Conservation (phyloP, 225 moss, liverwort and hornwort species). For the Sphagnum tenellum region DNA sequence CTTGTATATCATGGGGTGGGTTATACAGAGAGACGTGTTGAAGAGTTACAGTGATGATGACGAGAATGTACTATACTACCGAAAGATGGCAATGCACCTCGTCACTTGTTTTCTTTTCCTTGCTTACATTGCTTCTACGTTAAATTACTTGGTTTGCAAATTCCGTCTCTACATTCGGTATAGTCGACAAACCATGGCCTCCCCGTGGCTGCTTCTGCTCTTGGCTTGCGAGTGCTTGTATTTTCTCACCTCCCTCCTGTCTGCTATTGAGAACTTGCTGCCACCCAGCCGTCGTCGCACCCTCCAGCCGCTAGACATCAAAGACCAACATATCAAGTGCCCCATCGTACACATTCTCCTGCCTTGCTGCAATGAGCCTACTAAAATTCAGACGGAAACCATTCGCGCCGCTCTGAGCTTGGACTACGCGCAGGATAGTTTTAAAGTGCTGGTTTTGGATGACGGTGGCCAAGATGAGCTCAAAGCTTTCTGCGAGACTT, state of each 20-base stretch:
- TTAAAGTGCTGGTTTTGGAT: slow-evolving; percentile 44
- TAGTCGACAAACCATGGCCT: not conserved
- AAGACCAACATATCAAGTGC: slow-evolving; percentile 3
- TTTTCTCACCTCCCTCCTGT: slow-evolving; percentile 7
- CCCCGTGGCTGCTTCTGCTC: slow-evolving; percentile 36
- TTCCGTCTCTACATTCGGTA: slow-evolving; percentile 15
- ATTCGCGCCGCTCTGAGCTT: slow-evolving; percentile 36
- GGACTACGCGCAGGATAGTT: slow-evolving; percentile 34
- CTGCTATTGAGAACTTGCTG: slow-evolving; percentile 29
- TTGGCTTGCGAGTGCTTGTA: slow-evolving; percentile 22
- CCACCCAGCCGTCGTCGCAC: slow-evolving; percentile 29
- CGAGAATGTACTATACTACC: too few species aligned
- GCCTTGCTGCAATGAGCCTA: slow-evolving; percentile 45
- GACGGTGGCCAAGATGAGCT: slow-evolving; percentile 47
- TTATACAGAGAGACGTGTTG: too few species aligned
- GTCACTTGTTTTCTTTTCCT: too few species aligned
- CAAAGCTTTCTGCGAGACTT: slow-evolving; percentile 16
- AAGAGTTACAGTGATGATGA: too few species aligned
- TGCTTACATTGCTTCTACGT: too few species aligned
- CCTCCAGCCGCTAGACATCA: slow-evolving; percentile 11
- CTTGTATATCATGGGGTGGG: too few species aligned
- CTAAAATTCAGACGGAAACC: slow-evolving; percentile 33
- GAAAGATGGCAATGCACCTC: too few species aligned
- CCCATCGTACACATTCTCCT: slow-evolving; percentile 39
- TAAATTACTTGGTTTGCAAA: slow-evolving; percentile 15